Conservation (phyloP, 495 filamentous ascomycete genomes). For the Aspergillus indologenus region DNA sequence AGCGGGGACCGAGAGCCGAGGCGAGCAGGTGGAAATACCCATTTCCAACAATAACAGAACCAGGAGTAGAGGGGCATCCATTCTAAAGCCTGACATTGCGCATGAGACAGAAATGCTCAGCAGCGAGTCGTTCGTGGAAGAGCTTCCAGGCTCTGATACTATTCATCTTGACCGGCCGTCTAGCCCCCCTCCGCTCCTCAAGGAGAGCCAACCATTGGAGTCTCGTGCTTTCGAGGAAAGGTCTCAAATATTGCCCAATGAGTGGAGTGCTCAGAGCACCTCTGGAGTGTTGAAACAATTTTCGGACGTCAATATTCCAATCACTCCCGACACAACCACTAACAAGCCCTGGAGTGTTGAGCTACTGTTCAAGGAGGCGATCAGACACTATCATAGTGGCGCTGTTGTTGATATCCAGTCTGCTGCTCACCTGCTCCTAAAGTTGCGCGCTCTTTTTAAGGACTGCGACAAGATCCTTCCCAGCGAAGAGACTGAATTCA, state of each 20-base stretch:
- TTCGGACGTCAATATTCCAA: slow-evolving; percentile 29
- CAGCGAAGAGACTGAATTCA: slow-evolving; percentile 41
- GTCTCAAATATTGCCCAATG: neutral
- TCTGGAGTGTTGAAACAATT: slow-evolving; percentile 23
- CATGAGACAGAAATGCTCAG: slow-evolving; percentile 24
- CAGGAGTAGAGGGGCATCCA: slow-evolving; percentile 22
- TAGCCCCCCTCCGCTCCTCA: slow-evolving; percentile 37
- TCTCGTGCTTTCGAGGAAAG: slow-evolving; percentile 9
- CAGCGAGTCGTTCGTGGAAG: slow-evolving; percentile 25
- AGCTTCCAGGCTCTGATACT: slow-evolving; percentile 18
- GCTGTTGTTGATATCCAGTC: slow-evolving; percentile 45
- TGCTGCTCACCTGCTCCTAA: slow-evolving; percentile 46
- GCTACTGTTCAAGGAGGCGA: slow-evolving; percentile 42
- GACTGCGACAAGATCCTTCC: slow-evolving; percentile 44
- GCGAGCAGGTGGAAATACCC: slow-evolving; percentile 12
- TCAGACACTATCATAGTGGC: slow-evolving; percentile 43
- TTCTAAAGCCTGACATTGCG: slow-evolving; percentile 17
- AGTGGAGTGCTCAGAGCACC: slow-evolving; percentile 11
- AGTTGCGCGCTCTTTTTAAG: slow-evolving; percentile 40
- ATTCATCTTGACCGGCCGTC: slow-evolving; percentile 43
- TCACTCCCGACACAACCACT: slow-evolving; percentile 28
- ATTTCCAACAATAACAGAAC: slow-evolving; percentile 11
- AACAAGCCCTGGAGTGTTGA: slow-evolving; percentile 50
- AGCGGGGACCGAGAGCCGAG: slow-evolving; percentile 9
- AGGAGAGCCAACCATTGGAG: slow-evolving; percentile 36